These are phyloP conservation scores for Yamadazyma dendronema DNA, from an alignment of 1,139 yeast genomes.

Conservation along the genomic window DNA sequence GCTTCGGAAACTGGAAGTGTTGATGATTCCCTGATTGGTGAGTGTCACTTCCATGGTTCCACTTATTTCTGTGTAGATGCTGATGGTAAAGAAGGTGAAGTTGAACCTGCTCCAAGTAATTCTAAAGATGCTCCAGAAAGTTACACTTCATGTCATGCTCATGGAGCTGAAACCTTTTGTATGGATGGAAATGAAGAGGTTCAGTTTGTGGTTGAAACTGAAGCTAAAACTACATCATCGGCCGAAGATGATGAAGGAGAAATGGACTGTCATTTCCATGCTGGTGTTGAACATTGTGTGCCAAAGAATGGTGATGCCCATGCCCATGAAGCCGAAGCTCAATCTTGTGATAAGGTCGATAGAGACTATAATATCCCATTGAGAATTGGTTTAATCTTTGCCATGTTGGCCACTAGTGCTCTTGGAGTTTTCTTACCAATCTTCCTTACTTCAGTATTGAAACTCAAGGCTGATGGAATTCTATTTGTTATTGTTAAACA, in stretches of 20 bases:
- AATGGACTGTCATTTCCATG: slow-evolving; percentile 35
- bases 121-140: slow-evolving; percentile 19
- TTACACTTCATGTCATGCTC: slow-evolving; percentile 30
- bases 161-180: slow-evolving; percentile 26
- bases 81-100: slow-evolving; percentile 27
- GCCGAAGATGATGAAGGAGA: slow-evolving; percentile 11
- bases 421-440: slow-evolving; percentile 29
- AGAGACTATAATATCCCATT: slow-evolving; percentile 27
- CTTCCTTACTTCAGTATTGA: slow-evolving; percentile 17
- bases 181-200: slow-evolving; percentile 14
- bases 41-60: slow-evolving; percentile 30
- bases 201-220: slow-evolving; percentile 3
- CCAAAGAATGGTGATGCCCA: slow-evolving; percentile 7
- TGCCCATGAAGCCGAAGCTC: not conserved
- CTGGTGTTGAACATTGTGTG: slow-evolving; percentile 40
- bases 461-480: slow-evolving; percentile 21
- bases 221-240: slow-evolving; percentile 1
- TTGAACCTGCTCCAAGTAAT: slow-evolving; percentile 27
- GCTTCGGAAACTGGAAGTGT: not conserved
- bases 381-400: slow-evolving; percentile 30
- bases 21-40: slow-evolving; percentile 4
- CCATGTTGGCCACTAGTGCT: slow-evolving; percentile 27
- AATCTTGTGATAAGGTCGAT: slow-evolving; percentile 18
- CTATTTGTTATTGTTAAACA: slow-evolving; percentile 20
- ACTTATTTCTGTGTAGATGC: slow-evolving; percentile 25